A percentile compares a stretch with the other conserved stretches of the same genome.
These are phyloP conservation scores for Verticillium longisporum DNA, from an alignment of 2,329 filamentous ascomycete genomes.

Conservation along the genomic window DNA sequence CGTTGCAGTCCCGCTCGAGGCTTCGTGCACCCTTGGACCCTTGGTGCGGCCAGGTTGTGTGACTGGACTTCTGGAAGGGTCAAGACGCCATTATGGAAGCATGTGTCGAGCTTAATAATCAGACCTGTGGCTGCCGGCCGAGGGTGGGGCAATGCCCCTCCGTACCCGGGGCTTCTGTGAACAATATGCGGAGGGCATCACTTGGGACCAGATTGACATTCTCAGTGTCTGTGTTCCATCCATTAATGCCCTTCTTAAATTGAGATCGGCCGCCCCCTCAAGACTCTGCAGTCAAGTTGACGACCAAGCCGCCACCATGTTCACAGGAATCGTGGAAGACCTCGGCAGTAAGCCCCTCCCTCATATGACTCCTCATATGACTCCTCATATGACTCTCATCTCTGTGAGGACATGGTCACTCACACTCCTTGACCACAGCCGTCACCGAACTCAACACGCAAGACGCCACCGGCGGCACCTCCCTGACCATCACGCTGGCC, in stretches of 20 bases:
- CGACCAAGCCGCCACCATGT: slow-evolving; percentile 53
- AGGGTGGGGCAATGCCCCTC: neutral
- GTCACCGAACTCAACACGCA: slow-evolving; percentile 75
- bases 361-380: neutral
- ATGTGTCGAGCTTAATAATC: neutral
- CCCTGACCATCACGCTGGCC: slow-evolving; percentile 73
- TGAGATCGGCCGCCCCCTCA: no score
- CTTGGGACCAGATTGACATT: neutral
- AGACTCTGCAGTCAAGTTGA: neutral
- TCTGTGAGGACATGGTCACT: slow-evolving; percentile 13
- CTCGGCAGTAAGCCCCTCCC: slow-evolving; percentile 67
- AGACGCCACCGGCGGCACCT: slow-evolving; percentile 81
- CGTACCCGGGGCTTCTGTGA: neutral
- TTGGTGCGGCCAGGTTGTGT: neutral
- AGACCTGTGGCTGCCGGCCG: neutral
- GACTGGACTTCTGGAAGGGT: neutral
- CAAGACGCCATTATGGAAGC: neutral
- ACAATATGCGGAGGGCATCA: neutral
- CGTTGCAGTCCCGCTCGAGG: neutral
- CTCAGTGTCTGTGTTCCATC: no score
- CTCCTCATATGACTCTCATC: neutral
- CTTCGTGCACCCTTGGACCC: neutral
- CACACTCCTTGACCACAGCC: slow-evolving; percentile 43
- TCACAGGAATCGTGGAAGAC: slow-evolving; percentile 89
- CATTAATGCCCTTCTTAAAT: no score